Base-by-base conservation (phyloP, 2,329 filamentous ascomycete genomes). In the Alternaria burnsii region DNA sequence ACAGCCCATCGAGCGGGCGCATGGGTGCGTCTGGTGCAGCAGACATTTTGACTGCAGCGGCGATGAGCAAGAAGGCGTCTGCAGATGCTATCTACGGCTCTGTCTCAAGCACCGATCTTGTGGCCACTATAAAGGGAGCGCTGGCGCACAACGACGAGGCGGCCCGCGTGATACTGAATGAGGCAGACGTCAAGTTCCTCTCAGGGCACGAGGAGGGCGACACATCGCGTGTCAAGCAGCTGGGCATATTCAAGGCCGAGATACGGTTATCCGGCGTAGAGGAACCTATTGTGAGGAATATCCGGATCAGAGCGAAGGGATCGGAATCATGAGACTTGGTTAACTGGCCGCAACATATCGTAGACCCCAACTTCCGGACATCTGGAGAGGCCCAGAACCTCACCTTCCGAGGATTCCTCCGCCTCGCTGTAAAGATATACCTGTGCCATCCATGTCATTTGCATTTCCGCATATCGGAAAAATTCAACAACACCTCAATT, bases 41-140 rank as follows among this genome's bases (percentile, higher is more conserved):
- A 32, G 72, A 78, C 64, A 70, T 78, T 42, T 63, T 78, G 43
- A 73, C 75, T n/a, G 74, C 76, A 28, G 75, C 74, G 16, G 72
- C 75, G 11, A 73, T 72, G 63, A 66, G 66, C 55, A 74, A 72
- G 51, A 76, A 76, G 59, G 57, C 65, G 16, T 52, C 55, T 4
- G 55, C 59, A 22, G 72, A 75, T 20, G 76, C 78, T 16, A 86
- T 85, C 50, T 84, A 85, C 65, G 86, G 85, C 26, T 85, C 84
- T 3, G 84, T 88, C 4, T 83, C 84, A n/a, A 82, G 81, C 8
- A 73, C 78, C 24, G 86, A 88, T 69, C 78, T 88, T 55, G 80
- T 79, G 8, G 71, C 77, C 16, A 82, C 80, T 24, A 79, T 88
- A 56, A 82, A 80, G 59, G 79, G 79, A 42, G 78, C 82, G 24